Base-by-base conservation (phyloP, 352 stramenopile genomes). In the Phytophthora chlamydospora region DNA sequence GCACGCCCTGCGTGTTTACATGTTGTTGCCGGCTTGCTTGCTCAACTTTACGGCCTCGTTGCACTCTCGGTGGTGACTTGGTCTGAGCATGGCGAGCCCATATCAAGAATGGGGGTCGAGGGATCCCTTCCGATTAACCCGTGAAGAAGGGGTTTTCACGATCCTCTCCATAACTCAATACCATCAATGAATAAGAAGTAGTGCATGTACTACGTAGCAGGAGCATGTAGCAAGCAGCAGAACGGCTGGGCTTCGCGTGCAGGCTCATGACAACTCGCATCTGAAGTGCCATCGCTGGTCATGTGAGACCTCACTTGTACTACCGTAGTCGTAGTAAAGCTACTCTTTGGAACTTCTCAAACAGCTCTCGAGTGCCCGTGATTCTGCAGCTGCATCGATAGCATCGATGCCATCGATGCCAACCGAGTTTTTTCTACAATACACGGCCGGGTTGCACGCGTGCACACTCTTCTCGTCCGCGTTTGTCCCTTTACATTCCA, bases 71-170 rank as follows among this genome's bases (percentile, higher is more conserved):
- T 66, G 57, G 61, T 33, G 38, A 76, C 58, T 57, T 66, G 62
- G 52, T 63, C 62, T 58, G 45, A 66, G 58, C 62, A 56, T 55
- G 27, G 58, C 27, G 45, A 70, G 67, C 67, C 67, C 13, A 76
- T 44, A 76, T 49, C 35, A 40, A 76, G 67, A 55, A 76, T 52
- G 62, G 62, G 67, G 59, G 58, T 76, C 58, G 57, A 76, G 67
- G 67, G 67, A 76, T 76, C 67, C 50, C 62, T 76, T 73, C 53
- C 62, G 62, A 76, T 66, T 1, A 64, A 9, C 42, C 19, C 29
- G 61, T 75, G 67, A 76, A 73, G 58, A 76, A 76, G 67, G 67
- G 67, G 67, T 76, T 76, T 76, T 76, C 67, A 76, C 46, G 58
- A 76, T 73, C 54, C 62, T 76, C 67, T 76, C 67, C 67, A 76